phyloP scores from a whole-genome alignment of 129 eudicot species.

The Tagetes patula region DNA sequence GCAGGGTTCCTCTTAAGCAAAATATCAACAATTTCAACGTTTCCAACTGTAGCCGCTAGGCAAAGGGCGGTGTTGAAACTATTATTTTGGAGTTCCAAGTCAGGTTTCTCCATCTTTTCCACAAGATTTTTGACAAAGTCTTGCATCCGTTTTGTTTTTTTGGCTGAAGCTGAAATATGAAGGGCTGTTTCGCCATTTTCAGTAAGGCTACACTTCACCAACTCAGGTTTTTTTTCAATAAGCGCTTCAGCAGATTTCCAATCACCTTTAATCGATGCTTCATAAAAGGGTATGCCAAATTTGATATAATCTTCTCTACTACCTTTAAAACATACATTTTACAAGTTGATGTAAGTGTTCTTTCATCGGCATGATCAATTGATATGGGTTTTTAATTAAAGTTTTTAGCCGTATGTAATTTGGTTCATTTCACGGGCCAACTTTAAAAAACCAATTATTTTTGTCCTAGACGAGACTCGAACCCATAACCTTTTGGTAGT shows the following conservation, averaged over 20 bases:
- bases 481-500: too few species aligned
- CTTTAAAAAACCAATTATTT: too few species aligned
- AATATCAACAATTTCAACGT: not conserved
- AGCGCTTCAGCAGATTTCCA: not conserved
- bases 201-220: not conserved
- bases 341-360: too few species aligned
- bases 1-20: not conserved
- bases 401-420: too few species aligned
- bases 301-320: not conserved
- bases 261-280: constrained; percentile 2
- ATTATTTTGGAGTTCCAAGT: not conserved
- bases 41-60: constrained; percentile 8
- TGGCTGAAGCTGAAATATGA: constrained; percentile 6
- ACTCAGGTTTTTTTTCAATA: not conserved
- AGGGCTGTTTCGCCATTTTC: not conserved
- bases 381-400: too few species aligned
- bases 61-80: not conserved
- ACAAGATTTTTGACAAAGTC: not conserved
- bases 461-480: too few species aligned
- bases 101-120: not conserved
- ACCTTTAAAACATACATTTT: not conserved
- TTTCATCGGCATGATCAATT: too few species aligned
- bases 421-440: too few species aligned
- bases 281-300: not conserved
- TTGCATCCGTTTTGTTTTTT: not conserved